A percentile compares a stretch with the other conserved stretches of the same genome.
phyloP scores from a whole-genome alignment of 129 eudicot genomes.

The Tanacetum coccineum region DNA sequence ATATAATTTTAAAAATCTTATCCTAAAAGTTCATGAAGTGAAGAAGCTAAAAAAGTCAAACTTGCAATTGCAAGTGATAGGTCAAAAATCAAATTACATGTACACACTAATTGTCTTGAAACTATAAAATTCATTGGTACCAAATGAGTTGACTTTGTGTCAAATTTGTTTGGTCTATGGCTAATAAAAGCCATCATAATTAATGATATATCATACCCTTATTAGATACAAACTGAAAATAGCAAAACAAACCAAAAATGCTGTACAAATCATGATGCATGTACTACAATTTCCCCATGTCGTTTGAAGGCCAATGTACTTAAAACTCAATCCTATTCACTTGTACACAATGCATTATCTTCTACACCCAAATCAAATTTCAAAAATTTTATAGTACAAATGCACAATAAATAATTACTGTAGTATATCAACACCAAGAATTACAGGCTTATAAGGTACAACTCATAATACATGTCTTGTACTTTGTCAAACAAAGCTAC shows the following conservation, averaged over 20 bases:
- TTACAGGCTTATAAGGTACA: conserved; percentile 12
- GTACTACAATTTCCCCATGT: conserved; percentile 31
- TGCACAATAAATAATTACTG: not conserved
- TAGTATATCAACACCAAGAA: not conserved
- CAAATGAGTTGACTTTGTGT: conserved; percentile 36
- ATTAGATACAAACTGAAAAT: conserved; percentile 29
- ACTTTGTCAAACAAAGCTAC: conserved; percentile 22
- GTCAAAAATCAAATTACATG: conserved; percentile 14
- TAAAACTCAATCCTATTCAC: conserved; percentile 22
- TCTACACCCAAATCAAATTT: conserved; percentile 12
- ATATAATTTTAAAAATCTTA: not conserved
- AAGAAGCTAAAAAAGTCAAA: conserved; percentile 11
- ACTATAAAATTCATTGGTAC: conserved; percentile 29
- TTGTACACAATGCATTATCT: conserved; percentile 27
- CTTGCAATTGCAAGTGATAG: not conserved
- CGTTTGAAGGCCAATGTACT: conserved; percentile 28
- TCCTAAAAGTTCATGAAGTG: not conserved
- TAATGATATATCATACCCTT: conserved; percentile 27
- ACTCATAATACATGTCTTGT: conserved; percentile 21
- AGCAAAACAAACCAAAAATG: conserved; percentile 29
- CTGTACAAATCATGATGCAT: conserved; percentile 37
- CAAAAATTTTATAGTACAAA: not conserved
- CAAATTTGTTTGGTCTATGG: conserved; percentile 26
- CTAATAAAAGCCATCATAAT: conserved; percentile 31
- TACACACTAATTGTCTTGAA: conserved; percentile 34